These are phyloP conservation scores for Trichoderma hamatum DNA, from an alignment of 2,329 filamentous ascomycete species.

Conservation along the genomic window DNA sequence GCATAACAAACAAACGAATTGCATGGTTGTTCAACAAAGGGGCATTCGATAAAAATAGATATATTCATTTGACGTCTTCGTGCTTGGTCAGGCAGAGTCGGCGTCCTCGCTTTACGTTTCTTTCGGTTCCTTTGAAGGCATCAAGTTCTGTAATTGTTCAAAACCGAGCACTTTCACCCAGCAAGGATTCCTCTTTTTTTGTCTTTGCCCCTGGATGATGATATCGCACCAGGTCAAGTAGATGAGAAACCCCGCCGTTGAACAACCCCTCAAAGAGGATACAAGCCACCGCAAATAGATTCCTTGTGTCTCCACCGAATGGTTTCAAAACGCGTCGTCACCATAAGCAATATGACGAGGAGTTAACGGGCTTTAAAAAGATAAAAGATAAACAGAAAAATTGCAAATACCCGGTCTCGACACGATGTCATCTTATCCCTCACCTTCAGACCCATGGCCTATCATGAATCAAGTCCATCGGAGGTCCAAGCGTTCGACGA, in stretches of 20 bases:
- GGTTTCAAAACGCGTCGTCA: conserved; percentile 10
- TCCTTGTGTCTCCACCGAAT: conserved; percentile 12
- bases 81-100: neutral
- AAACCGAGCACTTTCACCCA: neutral
- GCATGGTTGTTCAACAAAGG: neutral
- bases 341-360: conserved; percentile 1
- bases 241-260: conserved; percentile 1
- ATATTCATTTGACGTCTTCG: neutral
- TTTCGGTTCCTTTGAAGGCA: neutral
- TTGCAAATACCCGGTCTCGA: conserved; percentile 14
- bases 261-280: conserved; percentile 15
- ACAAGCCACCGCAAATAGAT: conserved; percentile 18
- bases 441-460: neutral
- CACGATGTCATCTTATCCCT: conserved; percentile 12
- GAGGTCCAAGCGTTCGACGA: neutral
- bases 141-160: neutral
- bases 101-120: neutral
- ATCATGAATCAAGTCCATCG: conserved; percentile 15
- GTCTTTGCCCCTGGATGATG: neutral
- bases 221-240: conserved; percentile 8
- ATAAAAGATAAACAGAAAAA: neutral
- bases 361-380: neutral
- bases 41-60: neutral
- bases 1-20: neutral
- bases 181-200: neutral